Evolutionary conservation across 2,329 filamentous ascomycete species (phyloP), one percentile per base, ranked within the genome.

Genomic region (Cytospora mali): DNA sequence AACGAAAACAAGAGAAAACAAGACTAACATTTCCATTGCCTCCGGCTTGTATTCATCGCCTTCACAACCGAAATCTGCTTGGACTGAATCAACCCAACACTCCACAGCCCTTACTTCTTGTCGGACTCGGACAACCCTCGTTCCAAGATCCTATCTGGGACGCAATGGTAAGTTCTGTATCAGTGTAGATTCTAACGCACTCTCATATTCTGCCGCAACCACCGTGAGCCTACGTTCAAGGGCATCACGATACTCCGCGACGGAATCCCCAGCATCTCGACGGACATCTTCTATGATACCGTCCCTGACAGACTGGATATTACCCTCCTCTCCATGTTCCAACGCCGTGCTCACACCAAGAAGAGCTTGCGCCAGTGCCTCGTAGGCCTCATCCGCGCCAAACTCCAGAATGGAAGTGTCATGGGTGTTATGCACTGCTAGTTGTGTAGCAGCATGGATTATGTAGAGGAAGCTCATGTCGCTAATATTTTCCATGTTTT

Each of bases 391-490:
- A 1, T 48, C n/a, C 3, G 25, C 25, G 6, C 35, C 33, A 10
- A 46, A 53, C 13, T 59, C 16, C 9, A 33, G 57, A 4, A 59
- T 53, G 1, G 13, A 1, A 5, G 18, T 31, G 25, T 53, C 56
- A 1, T 29, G 2, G 6, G 6, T 14, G 6, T 39, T 21, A 13
- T 42, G 33, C 1, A 59, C 33, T 2, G 57, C 57, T 4, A 59
- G 14, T 18, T 52, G 46, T 2, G 57, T 59, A 5, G 57, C 57
- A 10, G 57, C 57, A 11, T 25, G 52, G 23, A 59, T 28, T 4
- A 53, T 39, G 57, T 46, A 59, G 11, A 52, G 42, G 23, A 59
- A 59, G 49, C 31, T 53, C 25, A 59, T 35, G 18, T 59, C 42
- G 57, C 57, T 59, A 0, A 59, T 14, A 25, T 59, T 49, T 1